Base-by-base conservation (phyloP, 2,329 filamentous ascomycete species). In the Didymella lethalis region DNA sequence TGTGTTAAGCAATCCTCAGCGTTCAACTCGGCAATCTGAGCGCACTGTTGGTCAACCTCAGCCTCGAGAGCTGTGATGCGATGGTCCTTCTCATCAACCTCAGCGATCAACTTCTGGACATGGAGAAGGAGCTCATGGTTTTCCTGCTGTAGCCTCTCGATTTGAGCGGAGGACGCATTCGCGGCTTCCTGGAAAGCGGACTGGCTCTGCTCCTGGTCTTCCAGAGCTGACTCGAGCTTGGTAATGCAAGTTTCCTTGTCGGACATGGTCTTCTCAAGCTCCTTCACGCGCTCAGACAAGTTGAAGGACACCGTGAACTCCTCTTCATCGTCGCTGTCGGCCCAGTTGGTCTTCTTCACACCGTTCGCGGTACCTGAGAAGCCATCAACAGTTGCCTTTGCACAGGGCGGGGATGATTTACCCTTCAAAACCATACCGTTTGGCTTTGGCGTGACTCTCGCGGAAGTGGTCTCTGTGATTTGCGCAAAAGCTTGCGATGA, bases 301-400 rank as follows among this genome's bases (percentile, higher is more conserved):
- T 47, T 57, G 18, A 63, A 55, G 5, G 60, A 38, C 48, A 52
- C 47, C 14, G 57, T 10, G 38, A 66, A 64, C 0, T 58, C 57
- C 4, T 64, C 61, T 18, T 69, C 69, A 0, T 66, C 63, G n/a
- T 68, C 67, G 32, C 61, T 64, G 18, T 68, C 66, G 4, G 62
- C 63, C 67, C 65, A 68, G 28, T 59, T 29, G 18, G 50, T 44
- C 54, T 61, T 65, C 43, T 60, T 64, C 16, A 32, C 31, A 12
- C 54, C 50, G 20, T 63, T 64, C 2, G 44, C 36, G 25, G 53
- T 57, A 1, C 44, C 43, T 57, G 26, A 0, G 2, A 4, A 2
- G 12, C 16, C 36, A 31, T 53, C 23, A 48, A 36, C 14, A 10
- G 4, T 12, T 7, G 3, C 2, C 2, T 12, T 4, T 5, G 26